Percentiles rank a stretch among this genome's conserved stretches.
These are phyloP conservation scores for Eucalyptus fibrosa DNA, from an alignment of 345 rosid genomes.

Conservation along the genomic window DNA sequence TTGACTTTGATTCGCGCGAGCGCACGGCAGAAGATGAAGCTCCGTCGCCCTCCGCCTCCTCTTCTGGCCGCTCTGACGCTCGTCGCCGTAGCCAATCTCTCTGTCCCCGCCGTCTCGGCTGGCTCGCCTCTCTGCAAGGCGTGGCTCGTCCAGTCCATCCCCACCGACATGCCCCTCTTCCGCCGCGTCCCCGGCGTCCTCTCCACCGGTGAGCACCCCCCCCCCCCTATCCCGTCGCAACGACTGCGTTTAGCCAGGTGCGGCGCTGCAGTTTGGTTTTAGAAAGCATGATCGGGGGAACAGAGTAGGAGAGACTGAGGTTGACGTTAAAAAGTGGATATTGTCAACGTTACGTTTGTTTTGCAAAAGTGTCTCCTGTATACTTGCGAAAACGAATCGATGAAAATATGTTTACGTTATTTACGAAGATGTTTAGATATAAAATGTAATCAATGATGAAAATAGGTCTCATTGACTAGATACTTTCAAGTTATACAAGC, in stretches of 20 bases:
- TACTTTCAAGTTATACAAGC: too few relatives aligned
- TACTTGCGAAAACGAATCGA: too few relatives aligned
- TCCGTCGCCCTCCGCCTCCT: neutral
- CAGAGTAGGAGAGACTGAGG: neutral
- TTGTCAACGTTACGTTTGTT: neutral
- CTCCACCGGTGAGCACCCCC: slow-evolving; percentile 59
- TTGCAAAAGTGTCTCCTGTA: neutral
- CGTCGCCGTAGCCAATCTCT: neutral
- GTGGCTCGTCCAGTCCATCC: slow-evolving; percentile 91
- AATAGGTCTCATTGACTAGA: too few relatives aligned
- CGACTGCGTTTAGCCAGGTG: neutral
- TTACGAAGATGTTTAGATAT: too few relatives aligned
- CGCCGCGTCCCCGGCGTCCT: slow-evolving; percentile 59
- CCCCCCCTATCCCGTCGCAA: neutral
- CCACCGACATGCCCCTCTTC: slow-evolving; percentile 81
- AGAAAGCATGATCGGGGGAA: neutral
- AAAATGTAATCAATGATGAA: too few relatives aligned
- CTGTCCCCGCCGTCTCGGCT: slow-evolving; percentile 7
- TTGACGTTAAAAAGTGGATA: neutral
- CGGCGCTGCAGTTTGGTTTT: neutral
- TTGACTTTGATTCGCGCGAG: neutral
- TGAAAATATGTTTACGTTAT: too few relatives aligned
- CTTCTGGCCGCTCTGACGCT: neutral
- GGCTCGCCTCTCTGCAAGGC: slow-evolving; percentile 43
- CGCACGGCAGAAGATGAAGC: neutral